Base-by-base conservation (phyloP, 2,329 filamentous ascomycete genomes). In the Venturia carpophila region DNA sequence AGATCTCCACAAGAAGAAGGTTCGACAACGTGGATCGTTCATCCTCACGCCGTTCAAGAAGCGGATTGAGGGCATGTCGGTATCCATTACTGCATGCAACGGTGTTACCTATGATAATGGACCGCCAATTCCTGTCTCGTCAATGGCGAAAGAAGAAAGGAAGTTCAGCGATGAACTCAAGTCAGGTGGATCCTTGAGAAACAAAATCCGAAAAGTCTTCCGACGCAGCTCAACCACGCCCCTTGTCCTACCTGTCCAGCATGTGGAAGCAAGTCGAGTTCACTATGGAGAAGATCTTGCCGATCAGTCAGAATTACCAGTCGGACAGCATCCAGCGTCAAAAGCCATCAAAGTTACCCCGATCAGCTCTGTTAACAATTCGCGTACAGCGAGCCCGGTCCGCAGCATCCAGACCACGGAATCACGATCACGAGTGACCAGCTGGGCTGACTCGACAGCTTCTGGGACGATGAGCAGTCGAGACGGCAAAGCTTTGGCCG, bases 391-490 rank as follows among this genome's bases (percentile, higher is more conserved):
- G 1, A 86, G 84, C 67, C 69, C 85, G 5, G 82, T 60, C 1
- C 55, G 82, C 66, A 85, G 80, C 66, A 68, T 82, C 2, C 69
- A 68, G 27, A 79, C 75, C 64, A 77, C 78, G 6, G 73, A 83
- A 47, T 81, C 84, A 24, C 83, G 78, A 68, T 88, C 86, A n/a
- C 78, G 87, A 27, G 84, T 90, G 62, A 90, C 87, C 1, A 91
- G 88, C 72, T 91, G 88, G 88, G 83, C 83, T 5, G 84, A 85
- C 67, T 89, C 87, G 0, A 84, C 83, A 1, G 79, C 80, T 1
- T 81, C 81, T 65, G 85, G 83, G 2, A 80, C 83, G 2, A 39
- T 45, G 7, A 27, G 13, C n/a, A 61, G 60, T 42, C 37, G 39
- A 42, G 60, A 61, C 5, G 27, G 60, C 34, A 42, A 61, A n/a